A percentile compares a stretch with the other conserved stretches of the same genome.
These are phyloP conservation scores for Lentinula novae-zelandiae DNA, from an alignment of 1,284 basidiomycete genomes.

Conservation along the genomic window DNA sequence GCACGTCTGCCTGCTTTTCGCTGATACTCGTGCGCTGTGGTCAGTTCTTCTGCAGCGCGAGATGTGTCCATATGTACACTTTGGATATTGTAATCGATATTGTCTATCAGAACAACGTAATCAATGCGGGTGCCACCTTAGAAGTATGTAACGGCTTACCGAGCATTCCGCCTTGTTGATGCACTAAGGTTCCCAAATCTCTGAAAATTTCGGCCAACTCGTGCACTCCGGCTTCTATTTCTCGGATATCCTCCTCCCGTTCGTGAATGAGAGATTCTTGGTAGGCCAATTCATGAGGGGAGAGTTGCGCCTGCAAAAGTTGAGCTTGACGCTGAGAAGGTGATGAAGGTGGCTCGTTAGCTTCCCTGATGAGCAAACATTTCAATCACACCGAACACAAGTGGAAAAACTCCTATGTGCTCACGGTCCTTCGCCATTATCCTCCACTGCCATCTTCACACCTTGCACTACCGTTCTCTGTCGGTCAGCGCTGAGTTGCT, in stretches of 20 bases:
- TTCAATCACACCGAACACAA: conserved; percentile 6
- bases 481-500: conserved; percentile 85
- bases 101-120: conserved; percentile 55
- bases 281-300: conserved; percentile 90
- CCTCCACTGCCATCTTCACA: conserved; percentile 73
- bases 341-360: conserved; percentile 17
- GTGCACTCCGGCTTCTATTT: conserved; percentile 97
- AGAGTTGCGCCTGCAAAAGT: conserved; percentile 68
- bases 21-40: conserved; percentile 91
- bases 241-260: conserved; percentile 91
- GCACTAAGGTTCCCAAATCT: conserved; percentile 92
- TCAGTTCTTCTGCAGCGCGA: conserved; percentile 85
- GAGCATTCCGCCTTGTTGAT: conserved; percentile 93
- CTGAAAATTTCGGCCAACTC: conserved; percentile 97
- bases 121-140: neutral
- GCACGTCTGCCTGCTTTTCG: conserved; percentile 89
- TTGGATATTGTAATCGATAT: conserved; percentile 94
- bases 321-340: conserved; percentile 68
- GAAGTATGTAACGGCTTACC: conserved; percentile 48
- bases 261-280: conserved; percentile 96
- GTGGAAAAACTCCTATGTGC: neutral
- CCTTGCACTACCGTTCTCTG: conserved; percentile 83
- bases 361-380: conserved; percentile 32
- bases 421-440: conserved; percentile 35
- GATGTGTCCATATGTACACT: conserved; percentile 83